Conservation (phyloP, 2,329 filamentous ascomycete species). For the Nemania bipapillata region DNA sequence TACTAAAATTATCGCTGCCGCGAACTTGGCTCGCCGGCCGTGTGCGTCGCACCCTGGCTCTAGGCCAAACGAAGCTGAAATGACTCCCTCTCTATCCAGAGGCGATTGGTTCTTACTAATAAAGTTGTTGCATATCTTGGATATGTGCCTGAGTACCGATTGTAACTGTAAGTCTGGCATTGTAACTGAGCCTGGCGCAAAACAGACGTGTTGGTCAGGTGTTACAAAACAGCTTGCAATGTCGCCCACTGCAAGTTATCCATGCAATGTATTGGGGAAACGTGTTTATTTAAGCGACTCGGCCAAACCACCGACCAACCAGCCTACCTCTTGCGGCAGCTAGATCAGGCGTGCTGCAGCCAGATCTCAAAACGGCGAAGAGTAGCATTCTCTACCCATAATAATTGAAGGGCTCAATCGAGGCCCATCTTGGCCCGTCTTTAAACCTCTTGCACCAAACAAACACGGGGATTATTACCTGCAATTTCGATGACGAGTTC, state of each 20-base stretch:
- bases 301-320: slow-evolving; percentile 27
- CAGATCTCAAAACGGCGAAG: slow-evolving; percentile 31
- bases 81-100: slow-evolving; percentile 10
- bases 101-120: slow-evolving; percentile 14
- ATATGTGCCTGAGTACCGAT: slow-evolving; percentile 19
- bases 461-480: neutral
- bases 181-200: slow-evolving; percentile 2
- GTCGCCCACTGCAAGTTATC: slow-evolving; percentile 26
- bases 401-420: neutral
- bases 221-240: slow-evolving; percentile 13
- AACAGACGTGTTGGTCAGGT: slow-evolving; percentile 23
- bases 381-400: slow-evolving; percentile 4
- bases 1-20: slow-evolving; percentile 27
- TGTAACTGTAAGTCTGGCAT: too few relatives aligned
- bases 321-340: slow-evolving; percentile 28
- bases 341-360: slow-evolving; percentile 34
- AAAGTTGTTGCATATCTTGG: neutral
- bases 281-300: slow-evolving; percentile 34
- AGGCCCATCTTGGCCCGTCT: neutral
- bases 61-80: slow-evolving; percentile 16
- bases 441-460: slow-evolving; percentile 1
- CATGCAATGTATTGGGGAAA: slow-evolving; percentile 27
- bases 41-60: slow-evolving; percentile 24
- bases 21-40: slow-evolving; percentile 19
- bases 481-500: slow-evolving; percentile 17